Evolutionary conservation across 2,329 filamentous ascomycete species (phyloP), one percentile per base, ranked within the genome.

Genomic region (Penicillium olsonii): DNA sequence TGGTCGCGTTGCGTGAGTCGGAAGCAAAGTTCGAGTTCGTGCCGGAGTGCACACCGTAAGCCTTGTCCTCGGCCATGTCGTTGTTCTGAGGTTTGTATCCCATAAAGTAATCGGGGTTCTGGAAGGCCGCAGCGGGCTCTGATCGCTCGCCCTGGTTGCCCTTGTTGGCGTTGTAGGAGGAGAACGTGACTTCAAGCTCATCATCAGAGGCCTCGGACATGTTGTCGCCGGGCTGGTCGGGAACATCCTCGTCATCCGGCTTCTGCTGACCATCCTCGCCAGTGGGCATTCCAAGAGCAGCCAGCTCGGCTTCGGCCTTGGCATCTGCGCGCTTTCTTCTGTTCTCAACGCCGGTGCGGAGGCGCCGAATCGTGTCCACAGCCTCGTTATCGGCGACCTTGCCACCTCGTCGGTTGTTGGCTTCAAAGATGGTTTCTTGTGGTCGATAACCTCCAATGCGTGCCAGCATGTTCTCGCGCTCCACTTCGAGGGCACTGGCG

Each of bases 391-490:
- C 67, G 82, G 82, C 63, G 87, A 82, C 65, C 87, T 80, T 78
- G 57, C 88, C 87, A 33, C 85, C 87, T 53, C 85, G 82, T 59
- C 87, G 84, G 6, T 88, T 88, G 56, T 88, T 88, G 55, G 96
- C 86, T 70, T 99, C 94, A 61, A 99, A 99, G n/a, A 99, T 90
- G 0, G 92, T 97, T 71, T 99, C 94, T 37, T 86, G 80, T 0
- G 95, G 94, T 60, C 90, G 84, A 74, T 94, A 99, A 2, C 87
- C 87, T 62, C 90, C 92, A 49, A 99, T 90, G 50, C 86, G 84
- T 26, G 90, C 90, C 24, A 99, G 77, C 89, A 99, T 95, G 42
- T 87, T 85, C 41, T 91, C 84, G 26, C 92, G 83, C 41, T 89
- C 85, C 52, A 84, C 80, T 64, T 92, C 88, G 22, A 81, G 73